Evolutionary conservation across 1,139 yeast genomes (phyloP).

Genomic region (Kodamaea fungicola): DNA sequence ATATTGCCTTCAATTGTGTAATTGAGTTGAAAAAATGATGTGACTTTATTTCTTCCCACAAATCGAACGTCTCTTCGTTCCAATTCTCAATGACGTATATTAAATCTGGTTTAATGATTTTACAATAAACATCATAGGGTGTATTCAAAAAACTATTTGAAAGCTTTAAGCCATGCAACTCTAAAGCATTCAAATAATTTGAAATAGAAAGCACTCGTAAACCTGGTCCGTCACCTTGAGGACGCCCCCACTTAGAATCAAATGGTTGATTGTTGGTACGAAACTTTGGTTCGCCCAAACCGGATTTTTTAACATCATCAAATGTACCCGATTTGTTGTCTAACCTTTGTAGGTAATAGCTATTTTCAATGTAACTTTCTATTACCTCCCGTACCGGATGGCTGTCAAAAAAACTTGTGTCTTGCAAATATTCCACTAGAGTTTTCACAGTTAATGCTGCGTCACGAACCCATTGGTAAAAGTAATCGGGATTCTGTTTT

Average conservation of each 20-base stretch:
- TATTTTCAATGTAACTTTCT: slow-evolving; percentile 60
- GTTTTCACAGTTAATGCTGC: slow-evolving; percentile 79
- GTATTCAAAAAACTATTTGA: slow-evolving; percentile 21
- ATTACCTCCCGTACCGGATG: slow-evolving; percentile 29
- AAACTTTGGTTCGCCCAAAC: slow-evolving; percentile 90
- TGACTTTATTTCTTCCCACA: slow-evolving; percentile 88
- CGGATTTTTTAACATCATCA: slow-evolving; percentile 37
- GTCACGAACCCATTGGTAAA: slow-evolving; percentile 88
- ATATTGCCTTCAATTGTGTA: slow-evolving; percentile 68
- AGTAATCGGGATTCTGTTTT: slow-evolving; percentile 64
- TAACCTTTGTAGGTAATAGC: slow-evolving; percentile 58
- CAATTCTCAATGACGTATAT: slow-evolving; percentile 62
- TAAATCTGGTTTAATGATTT: slow-evolving; percentile 69
- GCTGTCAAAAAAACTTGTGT: slow-evolving; percentile 11
- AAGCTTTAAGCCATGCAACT: slow-evolving; percentile 25
- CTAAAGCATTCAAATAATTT: slow-evolving; percentile 49
- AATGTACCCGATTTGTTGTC: slow-evolving; percentile 69
- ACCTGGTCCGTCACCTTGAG: slow-evolving; percentile 95
- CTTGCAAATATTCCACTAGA: slow-evolving; percentile 52
- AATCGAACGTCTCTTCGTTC: slow-evolving; percentile 68
- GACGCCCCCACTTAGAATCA: slow-evolving; percentile 80
- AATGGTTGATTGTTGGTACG: slow-evolving; percentile 62
- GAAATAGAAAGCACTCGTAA: slow-evolving; percentile 65
- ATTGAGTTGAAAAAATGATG: slow-evolving; percentile 76
- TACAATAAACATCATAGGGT: slow-evolving; percentile 38